Conservation (phyloP, 2,329 filamentous ascomycete species). For the Arthroderma sp. region DNA sequence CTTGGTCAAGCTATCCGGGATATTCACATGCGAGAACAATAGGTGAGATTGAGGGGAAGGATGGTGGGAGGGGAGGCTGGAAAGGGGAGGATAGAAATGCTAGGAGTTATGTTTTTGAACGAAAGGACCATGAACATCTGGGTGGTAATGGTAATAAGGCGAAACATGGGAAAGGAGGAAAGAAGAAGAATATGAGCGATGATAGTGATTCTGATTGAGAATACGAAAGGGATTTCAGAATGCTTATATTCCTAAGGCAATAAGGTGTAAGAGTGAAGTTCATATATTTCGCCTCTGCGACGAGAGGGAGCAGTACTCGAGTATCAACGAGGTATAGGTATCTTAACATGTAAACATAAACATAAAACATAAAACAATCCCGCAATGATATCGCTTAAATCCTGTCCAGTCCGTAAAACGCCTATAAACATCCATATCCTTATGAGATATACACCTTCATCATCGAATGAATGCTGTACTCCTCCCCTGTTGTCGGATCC, state of each 20-base stretch:
- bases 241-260: too few relatives aligned
- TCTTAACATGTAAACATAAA: too few relatives aligned
- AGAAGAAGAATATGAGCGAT: constrained; percentile 24
- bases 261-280: too few relatives aligned
- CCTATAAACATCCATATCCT: not conserved
- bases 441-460: constrained; percentile 88
- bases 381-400: too few relatives aligned
- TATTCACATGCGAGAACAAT: constrained; percentile 36
- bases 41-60: constrained; percentile 30
- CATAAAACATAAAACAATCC: too few relatives aligned
- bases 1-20: constrained; percentile 33
- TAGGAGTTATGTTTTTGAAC: constrained; percentile 34
- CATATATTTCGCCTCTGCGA: too few relatives aligned
- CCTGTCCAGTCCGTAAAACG: too few relatives aligned
- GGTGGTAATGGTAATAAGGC: constrained; percentile 10
- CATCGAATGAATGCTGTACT: constrained; percentile 48
- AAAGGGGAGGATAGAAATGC: constrained; percentile 35
- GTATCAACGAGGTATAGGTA: too few relatives aligned
- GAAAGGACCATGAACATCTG: constrained; percentile 23
- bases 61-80: constrained; percentile 30
- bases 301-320: too few relatives aligned
- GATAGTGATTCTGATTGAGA: constrained; percentile 22
- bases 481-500: constrained; percentile 63
- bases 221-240: constrained; percentile 7
- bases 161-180: constrained; percentile 9